Evolutionary conservation across 208 protist species (phyloP), one percentile per base, ranked within the genome.

Genomic region (Phytomonas serpens): DNA sequence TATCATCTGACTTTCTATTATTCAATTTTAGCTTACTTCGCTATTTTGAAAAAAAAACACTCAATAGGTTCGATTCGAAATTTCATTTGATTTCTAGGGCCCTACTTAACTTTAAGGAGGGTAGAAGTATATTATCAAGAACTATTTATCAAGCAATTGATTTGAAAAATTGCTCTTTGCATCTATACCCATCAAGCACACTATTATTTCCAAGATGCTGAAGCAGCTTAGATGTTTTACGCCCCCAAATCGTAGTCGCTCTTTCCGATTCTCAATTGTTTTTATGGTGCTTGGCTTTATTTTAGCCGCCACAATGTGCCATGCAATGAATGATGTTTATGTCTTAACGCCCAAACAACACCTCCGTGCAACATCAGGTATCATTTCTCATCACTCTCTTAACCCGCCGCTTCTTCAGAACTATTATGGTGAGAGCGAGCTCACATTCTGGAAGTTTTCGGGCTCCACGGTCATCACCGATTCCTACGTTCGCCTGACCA

Each of bases 381-480:
- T 88, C 19, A 89, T 93, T 71, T 71, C 83, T 36, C 86, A 93
- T 75, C 86, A 94, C 78, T 88, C 82, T 68, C 86, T 96, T 68
- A 77, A 79, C 27, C 87, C 88, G 0, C 90, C 90, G 65, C 74
- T 93, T 23, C 77, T 96, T 30, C 27, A 72, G 38, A 73, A 88
- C 38, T 90, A 91, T 73, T 89, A 86, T 68, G 88, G 87, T 47
- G 86, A 90, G 13, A 86, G 78, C 61, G 89, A 89, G 31, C 65
- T 97, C 6, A 79, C 77, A n/a, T 79, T 90, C 77, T 97, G 93
- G 93, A 63, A 66, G 27, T 81, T 93, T n/a, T 64, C 74, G 9
- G 90, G 87, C 33, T 67, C 81, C 40, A 87, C 93, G 14, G 90
- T 97, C 31, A 74, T 95, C 33, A 95, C 90, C 2, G 89, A 97